Base-by-base conservation (phyloP, 495 filamentous ascomycete genomes). In the Xylaria longipes region DNA sequence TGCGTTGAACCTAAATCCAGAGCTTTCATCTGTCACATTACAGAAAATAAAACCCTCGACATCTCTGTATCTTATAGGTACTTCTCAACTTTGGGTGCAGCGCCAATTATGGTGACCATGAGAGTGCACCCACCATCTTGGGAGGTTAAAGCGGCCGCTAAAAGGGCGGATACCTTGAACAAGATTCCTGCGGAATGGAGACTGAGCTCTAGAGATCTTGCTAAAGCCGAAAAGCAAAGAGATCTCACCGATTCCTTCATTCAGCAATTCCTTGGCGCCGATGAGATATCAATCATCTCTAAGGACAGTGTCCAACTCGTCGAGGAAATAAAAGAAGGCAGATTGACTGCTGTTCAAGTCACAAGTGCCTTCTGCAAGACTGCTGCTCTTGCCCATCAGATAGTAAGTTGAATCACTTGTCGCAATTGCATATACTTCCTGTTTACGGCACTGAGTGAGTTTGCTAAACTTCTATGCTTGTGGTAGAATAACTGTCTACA, bases 381-480 rank as follows among this genome's bases (percentile, higher is more conserved):
- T 72, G 88, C 89, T 12, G 85, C 88, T 0, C 82, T 91, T 35
- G 84, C 89, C 17, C 89, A 91, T 15, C 89, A 91, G 77, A 72
- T 90, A 27, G 88, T 83, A n/a, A 68, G 65, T 68, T 22, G 22
- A 14, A 27, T 17, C 0, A 62, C 14, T 8, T 39, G 7, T 39
- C 17, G 11, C 39, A 3, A n/a, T 29, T 14, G 15, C 31, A 17
- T 43, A 25, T 25, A 25, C 46, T 50, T 50, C 7, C 1, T 25
- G 7, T 22, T 9, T 22, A 37, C 9, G 11, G 2, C 3, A 1
- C 8, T 4, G 5, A 12, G 8, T 11, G 57, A 22, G 17, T 27
- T 20, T 29, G 17, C 39, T 45, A 25, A 20, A 45, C 27, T 12
- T 22, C 15, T 37, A n/a, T 25, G 1, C 15, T 4, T 5, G 9